Evolutionary conservation across 1,284 basidiomycete species (phyloP), one percentile per base, ranked within the genome.

Genomic region (Fomitopsis betulina): DNA sequence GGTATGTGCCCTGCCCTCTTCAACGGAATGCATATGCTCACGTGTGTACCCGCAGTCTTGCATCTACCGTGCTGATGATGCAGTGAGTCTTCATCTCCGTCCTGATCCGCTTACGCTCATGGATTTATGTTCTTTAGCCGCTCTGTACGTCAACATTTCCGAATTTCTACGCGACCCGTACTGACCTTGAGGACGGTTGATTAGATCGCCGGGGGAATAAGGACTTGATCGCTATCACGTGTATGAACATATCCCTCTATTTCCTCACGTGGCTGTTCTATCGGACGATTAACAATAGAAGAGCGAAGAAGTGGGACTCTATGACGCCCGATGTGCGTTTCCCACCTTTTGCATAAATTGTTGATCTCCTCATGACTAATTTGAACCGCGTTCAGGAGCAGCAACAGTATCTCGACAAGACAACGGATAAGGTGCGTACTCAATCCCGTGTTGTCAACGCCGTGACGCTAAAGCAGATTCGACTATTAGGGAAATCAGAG

Each of bases 211-310:
- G 67, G 12, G 76, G 75, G 0, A 77, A 77, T 58, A 71, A 70
- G 35, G 66, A 60, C 10, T 66, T 77, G 39, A 76, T 77, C 47
- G 67, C 58, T 32, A 71, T 77, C 33, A 68, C 67, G 32, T 63
- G 63, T 39, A 67, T 71, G 65, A 77, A 76, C 58, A 70, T 86
- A 53, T 67, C 69, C 32, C 62, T 86, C 2, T 86, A 86, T 63
- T 71, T 78, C 53, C 63, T 74, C 35, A 80, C 79, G 1, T 82
- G 73, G 63, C 68, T 81, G 57, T 86, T 85, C 73, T 86, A 87
- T 67, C 76, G 75, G 23, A 68, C 70, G 10, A 66, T 85, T 58
- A 86, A 86, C 67, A 67, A 69, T 49, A 71, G 75, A n/a, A 71
- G 83, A 61, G 82, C 82, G 49, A 75, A 63, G 51, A 79, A 73